phyloP scores from a whole-genome alignment of 305 asterid species.

The Fraxinus sp. region DNA sequence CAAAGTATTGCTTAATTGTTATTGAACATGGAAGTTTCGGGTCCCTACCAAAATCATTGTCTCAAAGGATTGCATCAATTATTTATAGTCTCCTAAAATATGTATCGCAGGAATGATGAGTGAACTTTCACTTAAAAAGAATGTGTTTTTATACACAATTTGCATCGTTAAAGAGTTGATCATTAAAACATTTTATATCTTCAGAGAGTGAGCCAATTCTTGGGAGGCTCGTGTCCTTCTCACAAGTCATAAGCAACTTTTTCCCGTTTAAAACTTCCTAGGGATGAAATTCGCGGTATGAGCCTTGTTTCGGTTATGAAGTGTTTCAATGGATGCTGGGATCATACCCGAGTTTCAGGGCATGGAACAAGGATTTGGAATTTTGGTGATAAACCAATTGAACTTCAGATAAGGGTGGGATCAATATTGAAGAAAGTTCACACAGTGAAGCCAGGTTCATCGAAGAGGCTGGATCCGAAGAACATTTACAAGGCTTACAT shows the following conservation, averaged over 20 bases:
- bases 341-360: constrained; percentile 57
- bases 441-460: constrained; percentile 71
- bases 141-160: background rate
- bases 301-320: constrained; percentile 48
- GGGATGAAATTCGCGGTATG: constrained; percentile 26
- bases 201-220: background rate
- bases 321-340: constrained; percentile 74
- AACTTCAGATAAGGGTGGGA: constrained; percentile 77
- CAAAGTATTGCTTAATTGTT: background rate
- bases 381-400: constrained; percentile 57
- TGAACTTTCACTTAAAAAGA: background rate
- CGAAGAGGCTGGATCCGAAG: constrained; percentile 71
- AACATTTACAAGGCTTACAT: constrained; percentile 77
- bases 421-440: constrained; percentile 71
- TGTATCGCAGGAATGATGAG: background rate
- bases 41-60: constrained; percentile 33
- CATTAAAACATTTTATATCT: background rate
- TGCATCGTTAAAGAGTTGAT: background rate
- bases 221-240: background rate
- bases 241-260: background rate
- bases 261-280: background rate
- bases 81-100: constrained; percentile 9
- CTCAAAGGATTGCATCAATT: background rate
- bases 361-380: constrained; percentile 81
- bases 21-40: constrained; percentile 22